These are phyloP conservation scores for Narthecium ossifragum DNA, from an alignment of 106 monocot species.

Conservation along the genomic window DNA sequence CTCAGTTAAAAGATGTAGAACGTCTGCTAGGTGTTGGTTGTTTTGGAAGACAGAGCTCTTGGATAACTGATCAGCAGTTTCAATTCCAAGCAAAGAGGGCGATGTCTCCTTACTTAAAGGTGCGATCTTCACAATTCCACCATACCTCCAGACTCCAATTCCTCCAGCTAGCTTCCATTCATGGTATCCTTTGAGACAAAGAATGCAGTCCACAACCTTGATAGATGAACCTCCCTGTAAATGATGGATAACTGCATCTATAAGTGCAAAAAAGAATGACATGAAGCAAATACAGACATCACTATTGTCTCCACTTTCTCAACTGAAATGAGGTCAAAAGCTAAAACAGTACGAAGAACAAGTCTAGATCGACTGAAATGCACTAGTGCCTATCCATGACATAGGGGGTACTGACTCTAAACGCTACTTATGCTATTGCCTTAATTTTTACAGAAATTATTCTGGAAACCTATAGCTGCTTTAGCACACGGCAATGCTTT, in stretches of 20 bases:
- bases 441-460: too few relatives aligned
- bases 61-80: neutral
- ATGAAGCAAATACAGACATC: too few relatives aligned
- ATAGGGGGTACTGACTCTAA: too few relatives aligned
- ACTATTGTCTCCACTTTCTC: too few relatives aligned
- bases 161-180: constrained; percentile 44
- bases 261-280: neutral
- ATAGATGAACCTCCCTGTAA: constrained; percentile 32
- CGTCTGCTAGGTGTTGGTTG: constrained; percentile 10
- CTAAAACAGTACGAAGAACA: too few relatives aligned
- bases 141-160: constrained; percentile 41
- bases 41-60: neutral
- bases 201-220: constrained; percentile 42
- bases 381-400: too few relatives aligned
- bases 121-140: constrained; percentile 35
- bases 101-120: constrained; percentile 13
- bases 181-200: constrained; percentile 39
- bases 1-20: constrained; percentile 10
- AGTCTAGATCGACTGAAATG: too few relatives aligned
- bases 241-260: neutral
- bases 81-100: constrained; percentile 11
- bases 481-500: too few relatives aligned
- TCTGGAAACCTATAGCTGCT: too few relatives aligned
- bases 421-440: too few relatives aligned
- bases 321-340: too few relatives aligned